Percentiles rank a stretch among this genome's conserved stretches.
Conservation (phyloP, 139 green algal genomes). For the Raphidocelis subcapitata region DNA sequence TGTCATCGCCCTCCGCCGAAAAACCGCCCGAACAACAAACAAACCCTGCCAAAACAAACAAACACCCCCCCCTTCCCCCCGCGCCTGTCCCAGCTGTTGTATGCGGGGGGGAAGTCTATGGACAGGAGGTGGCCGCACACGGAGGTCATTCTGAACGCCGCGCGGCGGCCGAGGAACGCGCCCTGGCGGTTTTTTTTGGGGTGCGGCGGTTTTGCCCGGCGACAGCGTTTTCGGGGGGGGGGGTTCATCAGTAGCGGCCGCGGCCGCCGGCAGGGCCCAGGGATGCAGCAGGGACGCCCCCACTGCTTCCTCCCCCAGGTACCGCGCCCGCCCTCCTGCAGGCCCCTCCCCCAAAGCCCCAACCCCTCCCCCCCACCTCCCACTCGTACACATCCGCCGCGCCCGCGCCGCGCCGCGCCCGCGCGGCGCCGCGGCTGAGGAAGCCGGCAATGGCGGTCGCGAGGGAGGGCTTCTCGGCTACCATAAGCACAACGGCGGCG, state of each 20-base stretch:
- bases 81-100: conserved; percentile 79
- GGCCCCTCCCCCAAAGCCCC: conserved; percentile 62
- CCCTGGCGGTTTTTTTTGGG: neutral
- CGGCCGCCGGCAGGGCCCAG: neutral
- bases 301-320: conserved; percentile 73
- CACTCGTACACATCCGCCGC: conserved; percentile 83
- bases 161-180: neutral
- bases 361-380: too few relatives aligned
- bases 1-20: too few relatives aligned
- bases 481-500: conserved; percentile 62
- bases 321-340: conserved; percentile 63
- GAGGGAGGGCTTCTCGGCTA: conserved; percentile 88
- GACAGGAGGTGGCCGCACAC: conserved; percentile 55
- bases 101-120: conserved; percentile 85
- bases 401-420: conserved; percentile 18
- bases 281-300: neutral
- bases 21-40: neutral
- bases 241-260: neutral
- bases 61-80: too few relatives aligned
- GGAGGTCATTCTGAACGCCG: conserved; percentile 26
- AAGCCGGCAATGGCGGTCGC: conserved; percentile 72
- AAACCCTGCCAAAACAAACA: neutral
- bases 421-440: conserved; percentile 62
- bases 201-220: neutral
- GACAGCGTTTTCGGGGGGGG: neutral